Evolutionary conservation across 2,329 filamentous ascomycete species (phyloP).

Genomic region (Clarireedia paspali): DNA sequence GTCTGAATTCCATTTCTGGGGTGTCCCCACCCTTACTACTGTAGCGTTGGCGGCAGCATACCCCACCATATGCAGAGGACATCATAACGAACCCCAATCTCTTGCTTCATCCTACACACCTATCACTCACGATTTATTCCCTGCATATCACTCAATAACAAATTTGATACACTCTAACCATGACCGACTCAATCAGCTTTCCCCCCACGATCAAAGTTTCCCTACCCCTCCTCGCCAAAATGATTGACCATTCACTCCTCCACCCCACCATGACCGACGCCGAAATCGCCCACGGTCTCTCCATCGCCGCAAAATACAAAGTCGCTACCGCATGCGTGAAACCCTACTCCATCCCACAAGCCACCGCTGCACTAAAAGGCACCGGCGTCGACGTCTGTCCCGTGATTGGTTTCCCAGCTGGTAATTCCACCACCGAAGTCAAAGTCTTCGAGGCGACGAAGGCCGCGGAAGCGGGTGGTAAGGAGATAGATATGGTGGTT

Average conservation of each 20-base stretch:
- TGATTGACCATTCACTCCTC: slow-evolving; percentile 54
- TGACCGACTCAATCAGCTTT: not conserved
- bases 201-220: slow-evolving; percentile 33
- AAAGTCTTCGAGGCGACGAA: slow-evolving; percentile 46
- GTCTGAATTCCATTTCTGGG: no score
- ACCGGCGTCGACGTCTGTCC: slow-evolving; percentile 45
- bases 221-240: slow-evolving; percentile 40
- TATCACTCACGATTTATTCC: no score
- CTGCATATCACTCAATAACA: no score
- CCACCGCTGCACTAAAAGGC: slow-evolving; percentile 39
- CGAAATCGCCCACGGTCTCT: slow-evolving; percentile 42
- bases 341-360: slow-evolving; percentile 45
- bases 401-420: slow-evolving; percentile 55
- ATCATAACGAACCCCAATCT: no score
- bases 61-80: no score
- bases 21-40: no score
- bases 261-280: slow-evolving; percentile 54
- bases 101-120: no score
- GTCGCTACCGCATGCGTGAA: slow-evolving; percentile 53
- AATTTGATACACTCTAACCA: not conserved
- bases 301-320: slow-evolving; percentile 37
- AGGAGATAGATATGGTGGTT: slow-evolving; percentile 54
- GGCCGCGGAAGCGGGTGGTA: slow-evolving; percentile 40
- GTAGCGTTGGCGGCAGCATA: no score
- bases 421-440: slow-evolving; percentile 44